Conservation (phyloP, 768 basidiomycete species). For the Trametes meyenii region DNA sequence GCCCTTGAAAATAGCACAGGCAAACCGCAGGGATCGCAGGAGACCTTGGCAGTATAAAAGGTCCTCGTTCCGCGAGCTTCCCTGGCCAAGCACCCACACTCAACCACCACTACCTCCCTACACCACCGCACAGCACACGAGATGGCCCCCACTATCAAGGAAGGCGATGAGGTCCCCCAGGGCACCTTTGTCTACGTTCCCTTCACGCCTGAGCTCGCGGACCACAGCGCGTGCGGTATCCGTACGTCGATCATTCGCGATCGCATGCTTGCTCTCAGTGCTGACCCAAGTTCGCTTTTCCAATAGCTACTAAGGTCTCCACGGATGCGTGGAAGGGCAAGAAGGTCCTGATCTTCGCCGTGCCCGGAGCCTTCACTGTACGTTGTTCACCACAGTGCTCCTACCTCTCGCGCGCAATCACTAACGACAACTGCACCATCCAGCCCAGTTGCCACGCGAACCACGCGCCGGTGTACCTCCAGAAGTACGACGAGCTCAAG, state of each 20-base stretch:
- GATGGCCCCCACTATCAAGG: conserved; percentile 41
- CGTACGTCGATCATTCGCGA: conserved; percentile 49
- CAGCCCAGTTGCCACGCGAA: conserved; percentile 40
- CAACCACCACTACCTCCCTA: not conserved
- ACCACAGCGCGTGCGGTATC: conserved; percentile 62
- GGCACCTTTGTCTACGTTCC: conserved; percentile 55
- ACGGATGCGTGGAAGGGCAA: conserved; percentile 77
- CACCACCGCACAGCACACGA: not conserved
- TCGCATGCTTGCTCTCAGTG: not conserved
- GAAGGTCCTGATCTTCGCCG: conserved; percentile 75
- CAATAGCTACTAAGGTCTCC: conserved; percentile 51
- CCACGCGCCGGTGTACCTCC: conserved; percentile 59
- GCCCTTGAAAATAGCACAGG: conserved; percentile 2
- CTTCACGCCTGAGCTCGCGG: conserved; percentile 64
- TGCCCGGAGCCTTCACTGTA: conserved; percentile 83
- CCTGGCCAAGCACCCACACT: not conserved
- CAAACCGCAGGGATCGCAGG: conserved; percentile 1
- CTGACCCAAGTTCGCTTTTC: not conserved
- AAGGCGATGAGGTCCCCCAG: conserved; percentile 55
- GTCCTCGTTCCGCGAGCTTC: not conserved
- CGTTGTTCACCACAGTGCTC: conserved; percentile 24
- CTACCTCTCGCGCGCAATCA: not conserved
- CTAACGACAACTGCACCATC: not conserved
- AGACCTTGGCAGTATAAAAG: conserved; percentile 10
- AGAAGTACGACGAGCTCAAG: conserved; percentile 67